phyloP scores from a whole-genome alignment of 345 rosid genomes.

The Diplotaxis tenuifolia region DNA sequence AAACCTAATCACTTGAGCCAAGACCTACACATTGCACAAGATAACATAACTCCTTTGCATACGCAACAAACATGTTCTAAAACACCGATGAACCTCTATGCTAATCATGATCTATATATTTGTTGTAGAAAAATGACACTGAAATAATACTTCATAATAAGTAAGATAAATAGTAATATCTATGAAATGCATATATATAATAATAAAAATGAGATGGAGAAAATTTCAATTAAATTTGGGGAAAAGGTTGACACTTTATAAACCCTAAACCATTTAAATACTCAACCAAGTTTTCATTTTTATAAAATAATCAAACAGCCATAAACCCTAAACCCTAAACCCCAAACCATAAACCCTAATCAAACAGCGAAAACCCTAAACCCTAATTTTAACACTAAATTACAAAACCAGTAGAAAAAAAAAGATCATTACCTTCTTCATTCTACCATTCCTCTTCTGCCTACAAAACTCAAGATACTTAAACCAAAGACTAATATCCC shows the following conservation, averaged over 20 bases:
- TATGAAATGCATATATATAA: no score
- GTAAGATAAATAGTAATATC: no score
- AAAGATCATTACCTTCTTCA: constrained; percentile 61
- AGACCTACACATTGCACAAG: constrained; percentile 41
- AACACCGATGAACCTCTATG: not conserved
- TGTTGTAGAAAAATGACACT: not conserved
- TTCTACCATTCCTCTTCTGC: constrained; percentile 69
- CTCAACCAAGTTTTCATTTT: no score
- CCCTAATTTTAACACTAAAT: not conserved
- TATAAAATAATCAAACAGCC: no score
- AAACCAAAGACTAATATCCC: constrained; percentile 87
- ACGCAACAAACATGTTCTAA: not conserved
- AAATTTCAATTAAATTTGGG: no score
- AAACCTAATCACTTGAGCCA: constrained; percentile 81
- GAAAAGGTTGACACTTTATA: no score
- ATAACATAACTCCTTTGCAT: not conserved
- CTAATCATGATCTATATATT: not conserved
- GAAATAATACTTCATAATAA: not conserved
- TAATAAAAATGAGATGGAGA: not conserved
- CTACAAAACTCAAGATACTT: constrained; percentile 79
- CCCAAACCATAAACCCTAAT: not conserved
- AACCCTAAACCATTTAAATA: no score
- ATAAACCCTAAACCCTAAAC: not conserved
- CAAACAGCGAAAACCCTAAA: not conserved
- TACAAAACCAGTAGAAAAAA: not conserved